A percentile compares a stretch with the other conserved stretches of the same genome.
phyloP scores from a whole-genome alignment of 768 basidiomycete genomes.

The Leccinum longicurvipes region DNA sequence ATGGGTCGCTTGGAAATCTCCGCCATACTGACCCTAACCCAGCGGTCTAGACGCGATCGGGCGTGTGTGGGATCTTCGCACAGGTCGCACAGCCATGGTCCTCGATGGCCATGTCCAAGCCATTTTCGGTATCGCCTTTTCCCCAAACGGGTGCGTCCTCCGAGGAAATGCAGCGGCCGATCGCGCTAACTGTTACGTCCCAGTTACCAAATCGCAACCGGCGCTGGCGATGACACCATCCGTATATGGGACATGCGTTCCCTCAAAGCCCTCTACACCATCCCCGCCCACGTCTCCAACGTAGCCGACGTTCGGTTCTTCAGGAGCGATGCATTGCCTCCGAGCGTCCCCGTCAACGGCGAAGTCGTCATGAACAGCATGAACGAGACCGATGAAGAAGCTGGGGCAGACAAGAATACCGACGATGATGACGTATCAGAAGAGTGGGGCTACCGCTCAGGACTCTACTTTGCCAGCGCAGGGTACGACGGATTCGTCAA shows the following conservation, averaged over 20 bases:
- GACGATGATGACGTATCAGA: conserved; percentile 35
- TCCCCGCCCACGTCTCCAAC: conserved; percentile 93
- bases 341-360: conserved; percentile 39
- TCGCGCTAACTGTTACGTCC: conserved; percentile 13
- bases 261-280: conserved; percentile 89
- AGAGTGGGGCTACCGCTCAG: conserved; percentile 80
- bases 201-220: conserved; percentile 96
- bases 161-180: not conserved
- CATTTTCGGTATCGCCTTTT: conserved; percentile 88
- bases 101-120: conserved; percentile 95
- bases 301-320: conserved; percentile 96
- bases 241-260: conserved; percentile 98
- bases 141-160: conserved; percentile 83
- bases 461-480: conserved; percentile 87
- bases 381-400: conserved; percentile 34
- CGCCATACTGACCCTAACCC: conserved; percentile 2
- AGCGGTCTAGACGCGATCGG: conserved; percentile 97
- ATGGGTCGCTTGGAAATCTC: too few species aligned
- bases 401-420: conserved; percentile 25
- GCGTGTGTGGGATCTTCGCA: conserved; percentile 94
- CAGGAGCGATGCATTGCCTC: conserved; percentile 53
- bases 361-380: conserved; percentile 51
- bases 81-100: conserved; percentile 95
- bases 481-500: conserved; percentile 97
- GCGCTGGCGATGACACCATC: conserved; percentile 95